Evolutionary conservation across 768 basidiomycete genomes (phyloP), one percentile per base, ranked within the genome.

Genomic region (Tricholoma hemisulphureum): DNA sequence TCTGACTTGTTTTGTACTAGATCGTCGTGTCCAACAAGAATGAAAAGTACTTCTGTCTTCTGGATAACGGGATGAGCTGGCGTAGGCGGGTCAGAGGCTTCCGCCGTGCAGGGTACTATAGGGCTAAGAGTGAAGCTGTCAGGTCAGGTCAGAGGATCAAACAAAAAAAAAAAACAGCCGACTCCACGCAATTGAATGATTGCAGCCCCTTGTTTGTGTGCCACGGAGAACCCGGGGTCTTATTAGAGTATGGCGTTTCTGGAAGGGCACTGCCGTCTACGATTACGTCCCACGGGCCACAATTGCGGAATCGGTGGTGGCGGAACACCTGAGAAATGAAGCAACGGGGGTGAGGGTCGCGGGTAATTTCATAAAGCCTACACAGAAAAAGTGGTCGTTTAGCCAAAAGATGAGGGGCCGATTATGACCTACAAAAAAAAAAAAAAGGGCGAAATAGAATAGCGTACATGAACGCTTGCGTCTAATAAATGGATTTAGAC

Each of bases 151-250:
- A 56, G 60, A 62, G 62, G 55, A 65, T 63, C 63, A 57, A 61
- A 60, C 51, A 65, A 61, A 60, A 48, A 56, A 57, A 61, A 60
- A 53, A 65, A 61, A 60, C 49, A 56, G 59, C 58, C 57, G 49
- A 35, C 58, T 58, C 39, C 57, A 67, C 62, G 20, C 35, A n/a
- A n/a, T n/a, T n/a, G n/a, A n/a, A n/a, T n/a, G n/a, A n/a, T n/a
- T n/a, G n/a, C n/a, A n/a, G n/a, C n/a, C n/a, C 32, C 48, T 43
- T n/a, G 39, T 18, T 55, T 55, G 31, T n/a, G 57, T 18, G 48
- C 69, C 71, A 68, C 66, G 66, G 69, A 70, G 59, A 60, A 57
- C 67, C 61, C 67, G 71, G 69, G 35, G 18, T 52, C 65, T 61
- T 65, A 67, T 62, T 63, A 60, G 41, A 65, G 60, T 65, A n/a